Base-by-base conservation (phyloP, 2,329 filamentous ascomycete genomes). In the Trichothecium roseum region DNA sequence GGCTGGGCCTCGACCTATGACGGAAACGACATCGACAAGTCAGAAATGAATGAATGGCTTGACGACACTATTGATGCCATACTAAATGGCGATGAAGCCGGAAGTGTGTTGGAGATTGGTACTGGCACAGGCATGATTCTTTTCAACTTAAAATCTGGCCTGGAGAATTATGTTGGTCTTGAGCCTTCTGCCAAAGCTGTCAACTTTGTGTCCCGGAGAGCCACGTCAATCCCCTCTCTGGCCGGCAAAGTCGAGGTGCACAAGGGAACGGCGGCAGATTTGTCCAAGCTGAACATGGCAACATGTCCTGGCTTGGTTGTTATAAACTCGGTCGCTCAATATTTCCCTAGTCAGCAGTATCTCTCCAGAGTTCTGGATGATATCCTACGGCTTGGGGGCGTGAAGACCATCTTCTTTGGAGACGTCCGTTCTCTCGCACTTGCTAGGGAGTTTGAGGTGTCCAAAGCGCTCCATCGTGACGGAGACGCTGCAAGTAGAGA, bases 81-180 rank as follows among this genome's bases (percentile, higher is more conserved):
- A 4, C 30, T 27, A 7, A 30, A 37, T 8, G 37, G 35, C 22
- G 20, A 12, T 12, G 20, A 15, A 10, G 28, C 36, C 4, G 36
- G 28, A 18, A 16, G 32, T 17, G 35, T 43, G 7, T 36, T 46
- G 7, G 44, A 46, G 18, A 32, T 46, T 16, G 44, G 44, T 7
- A 37, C 40, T 9, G 44, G 44, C 9, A 32, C 39, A 8, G 44
- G 44, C n/a, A 45, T 43, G 41, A 42, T 45, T 16, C 27, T 44
- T 2, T 44, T 45, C 35, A 45, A 41, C n/a, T 18, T 35, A 10
- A 18, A 8, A 5, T 20, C 17, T 3, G 29, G 35, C 0, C 8
- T 55, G 15, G 12, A 44, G 3, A 46, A 34, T 13, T 55, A 55
- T 13, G 16, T 49, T 8, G 54, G 53, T 1, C 36, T 56, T 13